Base-by-base conservation (phyloP, 2,329 filamentous ascomycete species). In the Venturia effusa region DNA sequence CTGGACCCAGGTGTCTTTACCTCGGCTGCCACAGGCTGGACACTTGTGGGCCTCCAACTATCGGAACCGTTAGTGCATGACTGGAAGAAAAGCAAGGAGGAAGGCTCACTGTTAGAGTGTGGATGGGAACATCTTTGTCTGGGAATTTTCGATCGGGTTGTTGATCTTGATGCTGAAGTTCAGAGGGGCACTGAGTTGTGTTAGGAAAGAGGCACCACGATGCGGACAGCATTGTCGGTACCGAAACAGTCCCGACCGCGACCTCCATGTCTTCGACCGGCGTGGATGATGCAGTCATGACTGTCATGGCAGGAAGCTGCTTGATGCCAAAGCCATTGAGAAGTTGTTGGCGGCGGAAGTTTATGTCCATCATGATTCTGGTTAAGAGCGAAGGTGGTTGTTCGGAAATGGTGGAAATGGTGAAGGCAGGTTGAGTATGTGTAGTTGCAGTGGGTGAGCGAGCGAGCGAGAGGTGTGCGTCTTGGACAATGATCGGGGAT, bases 11-110 rank as follows among this genome's bases (percentile, higher is more conserved):
- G 30, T 34, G 45, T 40, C 19, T 54, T 62, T 45, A n/a, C 32
- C 43, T 39, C 43, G 30, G 24, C 37, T 45, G n/a, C 8, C 24
- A 54, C 61, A 62, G 13, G n/a, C n/a, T 54, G 61, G 61, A 24
- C 61, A 62, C 43, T 62, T 62, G 37, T 45, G 40, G 32, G 61
- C 61, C 32, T 40, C 37, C 40, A 62, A 30, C 61, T 62, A 34
- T 54, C 15, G 32, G 15, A 39, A 7, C 1, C 54, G 61, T 48
- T 51, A 43, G 22, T 27, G 3, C 7, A 13, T 32, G 10, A 54
- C 24, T 39, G 32, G 8, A 48, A 30, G 39, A 41, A 13, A 24
- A 8, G n/a, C 13, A 41, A 61, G n/a, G 13, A n/a, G 41, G 30
- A 10, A 32, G n/a, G 54, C 61, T 39, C 34, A 40, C 45, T 22